These are phyloP conservation scores for Scalesia atractyloides DNA, from an alignment of 129 eudicot species.

Conservation along the genomic window DNA sequence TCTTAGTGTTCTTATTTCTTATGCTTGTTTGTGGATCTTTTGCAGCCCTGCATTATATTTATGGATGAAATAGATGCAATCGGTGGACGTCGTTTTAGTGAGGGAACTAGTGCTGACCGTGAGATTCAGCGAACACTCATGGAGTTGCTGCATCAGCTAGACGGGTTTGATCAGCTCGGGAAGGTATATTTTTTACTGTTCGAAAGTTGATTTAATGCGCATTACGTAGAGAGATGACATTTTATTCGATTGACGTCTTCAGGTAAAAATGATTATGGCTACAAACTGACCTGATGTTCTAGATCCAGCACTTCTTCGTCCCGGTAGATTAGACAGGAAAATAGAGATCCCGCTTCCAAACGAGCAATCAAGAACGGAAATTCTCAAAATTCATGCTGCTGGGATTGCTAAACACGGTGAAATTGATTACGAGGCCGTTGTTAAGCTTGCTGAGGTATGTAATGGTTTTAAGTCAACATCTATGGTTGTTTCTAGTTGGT, in stretches of 20 bases:
- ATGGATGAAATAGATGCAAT: conserved; percentile 80
- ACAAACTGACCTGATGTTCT: conserved; percentile 97
- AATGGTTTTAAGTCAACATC: neutral
- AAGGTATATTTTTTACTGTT: conserved; percentile 49
- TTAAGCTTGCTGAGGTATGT: conserved; percentile 91
- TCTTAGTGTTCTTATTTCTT: conserved; percentile 5
- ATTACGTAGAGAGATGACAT: neutral
- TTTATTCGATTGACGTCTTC: neutral
- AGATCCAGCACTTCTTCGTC: conserved; percentile 98
- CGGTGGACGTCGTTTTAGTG: conserved; percentile 98
- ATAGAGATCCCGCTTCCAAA: conserved; percentile 96
- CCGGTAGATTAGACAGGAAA: conserved; percentile 94
- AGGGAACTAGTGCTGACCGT: conserved; percentile 99
- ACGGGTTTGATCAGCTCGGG: conserved; percentile 97
- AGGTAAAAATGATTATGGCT: conserved; percentile 99
- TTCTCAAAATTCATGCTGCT: conserved; percentile 90
- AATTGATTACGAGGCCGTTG: conserved; percentile 94
- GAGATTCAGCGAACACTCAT: conserved; percentile 96
- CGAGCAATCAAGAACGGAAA: conserved; percentile 95
- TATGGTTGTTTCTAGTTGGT: neutral
- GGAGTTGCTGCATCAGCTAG: conserved; percentile 94
- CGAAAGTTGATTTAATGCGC: neutral
- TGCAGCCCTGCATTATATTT: conserved; percentile 16
- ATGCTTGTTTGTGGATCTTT: neutral
- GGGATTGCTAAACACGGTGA: conserved; percentile 99